Evolutionary conservation across 2,329 filamentous ascomycete genomes (phyloP), one percentile per base, ranked within the genome.

Genomic region (Trichoderma koningiopsis): DNA sequence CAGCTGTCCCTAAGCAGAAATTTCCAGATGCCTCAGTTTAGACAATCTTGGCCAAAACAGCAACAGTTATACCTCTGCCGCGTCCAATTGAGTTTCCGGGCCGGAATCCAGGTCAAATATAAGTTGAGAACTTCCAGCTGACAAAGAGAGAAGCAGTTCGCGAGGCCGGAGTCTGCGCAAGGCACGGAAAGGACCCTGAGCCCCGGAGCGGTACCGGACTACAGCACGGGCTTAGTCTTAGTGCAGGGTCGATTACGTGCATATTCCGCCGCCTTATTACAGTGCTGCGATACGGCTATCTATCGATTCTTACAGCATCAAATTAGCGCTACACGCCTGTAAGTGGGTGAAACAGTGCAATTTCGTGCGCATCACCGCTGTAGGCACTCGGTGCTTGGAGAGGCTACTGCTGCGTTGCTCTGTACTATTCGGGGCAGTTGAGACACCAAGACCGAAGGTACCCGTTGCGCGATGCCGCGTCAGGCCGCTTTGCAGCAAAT

Each of bases 141-240:
- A 24, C 31, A 24, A 31, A 52, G 24, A 66, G 19, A 31, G 13
- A 31, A 43, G 40, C 40, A 43, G 8, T 19, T 53, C 29, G 24
- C 27, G 31, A 58, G 24, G 33, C 35, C 53, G 58, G 59, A 57
- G 59, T 19, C 29, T 24, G 49, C 52, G 53, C 22, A 31, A 65
- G 40, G 67, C 22, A 53, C 37, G n/a, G n/a, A 47, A 7, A 47
- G 43, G 43, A 22, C 27, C 53, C 19, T 43, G 33, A 13, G 19
- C 24, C 33, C 55, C 49, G 65, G 69, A 70, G 69, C 69, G 69
- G 69, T 68, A 70, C 65, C 69, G 69, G 69, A 68, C 58, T 53
- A 24, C n/a, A n/a, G n/a, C n/a, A n/a, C 49, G 33, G 68, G 68
- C 68, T 69, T 69, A 69, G 68, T 69, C 40, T 43, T 43, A 62